phyloP scores from a whole-genome alignment of 1,139 yeast genomes.

The Zygoascus hellenicus region DNA sequence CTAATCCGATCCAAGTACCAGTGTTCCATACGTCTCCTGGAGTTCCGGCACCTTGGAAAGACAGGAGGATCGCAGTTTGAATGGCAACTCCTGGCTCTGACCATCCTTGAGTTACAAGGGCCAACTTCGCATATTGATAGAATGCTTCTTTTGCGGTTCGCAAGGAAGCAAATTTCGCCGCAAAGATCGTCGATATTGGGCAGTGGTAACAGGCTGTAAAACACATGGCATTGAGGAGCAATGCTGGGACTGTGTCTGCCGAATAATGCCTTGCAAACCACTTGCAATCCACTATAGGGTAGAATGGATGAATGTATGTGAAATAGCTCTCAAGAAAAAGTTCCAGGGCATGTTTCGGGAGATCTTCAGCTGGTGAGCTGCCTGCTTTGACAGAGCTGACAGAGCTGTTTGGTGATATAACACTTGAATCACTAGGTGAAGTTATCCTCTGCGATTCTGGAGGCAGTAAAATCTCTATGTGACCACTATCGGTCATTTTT shows the following conservation, averaged over 20 bases:
- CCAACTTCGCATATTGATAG: conserved; percentile 13
- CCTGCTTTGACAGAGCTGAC: background rate
- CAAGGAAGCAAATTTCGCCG: conserved; percentile 13
- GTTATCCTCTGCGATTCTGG: background rate
- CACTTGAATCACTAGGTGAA: conserved; percentile 7
- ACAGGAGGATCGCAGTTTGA: conserved; percentile 14
- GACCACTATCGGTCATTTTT: conserved; percentile 15
- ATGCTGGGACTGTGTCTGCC: conserved; percentile 9
- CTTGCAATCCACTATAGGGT: conserved; percentile 15
- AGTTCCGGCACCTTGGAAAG: conserved; percentile 16
- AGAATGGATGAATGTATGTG: conserved; percentile 16
- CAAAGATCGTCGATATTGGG: conserved; percentile 11
- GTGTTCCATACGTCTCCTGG: conserved; percentile 17
- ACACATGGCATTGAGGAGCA: conserved; percentile 16
- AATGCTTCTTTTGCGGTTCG: conserved; percentile 14
- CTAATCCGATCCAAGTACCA: conserved; percentile 16
- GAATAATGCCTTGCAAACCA: conserved; percentile 16
- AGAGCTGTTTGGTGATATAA: background rate
- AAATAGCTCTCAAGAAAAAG: conserved; percentile 12
- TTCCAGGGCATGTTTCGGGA: conserved; percentile 12
- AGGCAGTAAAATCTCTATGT: conserved; percentile 10
- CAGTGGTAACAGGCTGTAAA: conserved; percentile 19
- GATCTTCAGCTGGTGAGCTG: conserved; percentile 1
- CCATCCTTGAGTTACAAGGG: conserved; percentile 12
- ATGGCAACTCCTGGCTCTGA: conserved; percentile 13